phyloP scores from a whole-genome alignment of 495 filamentous ascomycete genomes.

The Lentithecium fluviatile region DNA sequence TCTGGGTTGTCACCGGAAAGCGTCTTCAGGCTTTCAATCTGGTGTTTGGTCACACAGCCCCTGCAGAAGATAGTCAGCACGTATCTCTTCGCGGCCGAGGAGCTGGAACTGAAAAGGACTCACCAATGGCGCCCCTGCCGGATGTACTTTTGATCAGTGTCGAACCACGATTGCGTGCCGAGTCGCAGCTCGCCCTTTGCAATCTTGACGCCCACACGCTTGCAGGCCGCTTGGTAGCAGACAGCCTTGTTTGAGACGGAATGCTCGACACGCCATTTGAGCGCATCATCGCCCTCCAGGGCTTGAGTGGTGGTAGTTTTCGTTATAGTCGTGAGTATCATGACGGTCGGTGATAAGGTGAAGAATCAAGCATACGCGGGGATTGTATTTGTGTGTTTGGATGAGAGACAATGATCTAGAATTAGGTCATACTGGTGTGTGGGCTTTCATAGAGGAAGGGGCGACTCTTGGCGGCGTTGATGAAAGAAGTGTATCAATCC shows the following conservation, averaged over 20 bases:
- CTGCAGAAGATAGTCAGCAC: neutral
- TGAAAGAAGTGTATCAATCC: too few relatives aligned
- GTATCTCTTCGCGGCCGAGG: too few relatives aligned
- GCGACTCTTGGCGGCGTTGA: too few relatives aligned
- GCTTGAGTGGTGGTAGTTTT: neutral
- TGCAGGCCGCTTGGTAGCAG: conserved; percentile 18
- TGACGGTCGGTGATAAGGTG: neutral
- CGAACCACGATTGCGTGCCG: conserved; percentile 1
- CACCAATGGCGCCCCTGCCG: conserved; percentile 18
- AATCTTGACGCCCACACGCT: conserved; percentile 8
- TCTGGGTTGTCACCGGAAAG: too few relatives aligned
- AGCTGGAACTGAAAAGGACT: too few relatives aligned
- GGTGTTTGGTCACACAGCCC: conserved; percentile 5
- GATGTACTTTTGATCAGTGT: neutral
- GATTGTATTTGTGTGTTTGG: too few relatives aligned
- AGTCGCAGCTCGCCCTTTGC: conserved; percentile 20
- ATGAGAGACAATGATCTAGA: too few relatives aligned
- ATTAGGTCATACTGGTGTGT: too few relatives aligned
- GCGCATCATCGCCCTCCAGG: neutral
- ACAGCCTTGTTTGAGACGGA: conserved; percentile 7
- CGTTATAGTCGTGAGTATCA: neutral
- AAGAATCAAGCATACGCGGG: too few relatives aligned
- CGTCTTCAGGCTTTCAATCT: conserved; percentile 6
- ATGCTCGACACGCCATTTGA: conserved; percentile 8
- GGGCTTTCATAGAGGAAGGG: too few relatives aligned